Percentiles rank a stretch among this genome's conserved stretches.
Conservation (phyloP, 2,329 filamentous ascomycete species). For the Ustulina deusta region DNA sequence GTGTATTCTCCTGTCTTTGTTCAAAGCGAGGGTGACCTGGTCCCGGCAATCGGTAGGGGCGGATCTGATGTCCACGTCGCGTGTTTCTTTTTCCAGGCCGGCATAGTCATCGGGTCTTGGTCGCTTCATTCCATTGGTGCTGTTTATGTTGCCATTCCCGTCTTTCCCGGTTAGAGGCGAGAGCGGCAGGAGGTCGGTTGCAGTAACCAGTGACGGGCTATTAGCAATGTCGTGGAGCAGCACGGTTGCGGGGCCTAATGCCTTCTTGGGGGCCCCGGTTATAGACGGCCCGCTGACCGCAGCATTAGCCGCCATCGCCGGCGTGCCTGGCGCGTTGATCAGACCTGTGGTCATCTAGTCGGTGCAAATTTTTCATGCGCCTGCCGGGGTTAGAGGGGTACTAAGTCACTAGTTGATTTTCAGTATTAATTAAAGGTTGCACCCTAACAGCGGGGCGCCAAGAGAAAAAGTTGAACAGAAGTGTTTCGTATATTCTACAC, state of each 20-base stretch:
- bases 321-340: no score
- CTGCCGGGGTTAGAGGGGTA: no score
- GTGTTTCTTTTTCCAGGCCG: not conserved
- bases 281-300: not conserved
- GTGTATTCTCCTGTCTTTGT: not conserved
- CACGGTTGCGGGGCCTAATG: not conserved
- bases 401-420: not conserved
- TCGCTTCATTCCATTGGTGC: not conserved
- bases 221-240: not conserved
- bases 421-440: no score
- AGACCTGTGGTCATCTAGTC: no score
- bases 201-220: not conserved
- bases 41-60: not conserved
- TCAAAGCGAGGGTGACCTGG: not conserved
- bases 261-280: not conserved
- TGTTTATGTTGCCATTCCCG: not conserved
- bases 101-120: not conserved
- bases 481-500: no score
- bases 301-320: no score
- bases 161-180: not conserved
- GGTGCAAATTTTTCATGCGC: no score
- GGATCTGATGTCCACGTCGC: not conserved
- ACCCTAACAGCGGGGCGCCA: no score
- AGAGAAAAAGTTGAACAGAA: no score
- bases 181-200: not conserved